Base-by-base conservation (phyloP, 768 basidiomycete species). In the Phaffia tasmanica region DNA sequence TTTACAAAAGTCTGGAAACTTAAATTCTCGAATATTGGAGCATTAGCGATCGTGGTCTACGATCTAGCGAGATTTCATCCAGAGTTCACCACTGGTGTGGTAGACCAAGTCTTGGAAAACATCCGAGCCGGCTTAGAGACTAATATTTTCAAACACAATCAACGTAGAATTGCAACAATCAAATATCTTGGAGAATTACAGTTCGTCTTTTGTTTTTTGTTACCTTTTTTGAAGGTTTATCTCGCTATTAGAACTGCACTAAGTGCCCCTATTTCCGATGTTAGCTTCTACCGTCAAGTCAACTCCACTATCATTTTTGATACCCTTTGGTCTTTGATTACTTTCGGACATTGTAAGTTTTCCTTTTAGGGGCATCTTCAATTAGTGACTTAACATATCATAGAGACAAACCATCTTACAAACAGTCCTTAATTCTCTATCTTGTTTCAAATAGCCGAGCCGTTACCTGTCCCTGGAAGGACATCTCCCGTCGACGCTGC, bases 1-100 rank as follows among this genome's bases (percentile, higher is more conserved):
- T 99, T 99, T 78, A 89, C 88, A n/a, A 94, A 95, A 73, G 88
- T 94, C 2, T 95, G 94, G 92, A 98, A 98, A 75, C 83, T 97
- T 78, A 94, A 91, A 73, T 98, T 86, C 74, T 81, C 85, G 67
- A 94, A 89, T 73, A 84, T 99, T 72, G 83, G 85, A 64, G 81
- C 95, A 32, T 80, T 98, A 59, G 93, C 95, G 15, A 94, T 95
- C 84, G 79, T 98, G 67, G 87, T 93, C 2, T 93, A 93, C 73
- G 95, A 98, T 74, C 80, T 99, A 55, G 89, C 93, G 74, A 83
- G 90, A 30, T 95, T 94, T 76, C 89, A 89, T 70, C 86, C 92
- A 14, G 84, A 86, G 2, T 99, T 98, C 75, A 81, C 86, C 16
- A 82, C 95, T 59, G 81, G 84, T 15, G 84, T 98, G 30, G 86